These are phyloP conservation scores for Tylopilus balloui DNA, from an alignment of 768 basidiomycete genomes.

Conservation along the genomic window DNA sequence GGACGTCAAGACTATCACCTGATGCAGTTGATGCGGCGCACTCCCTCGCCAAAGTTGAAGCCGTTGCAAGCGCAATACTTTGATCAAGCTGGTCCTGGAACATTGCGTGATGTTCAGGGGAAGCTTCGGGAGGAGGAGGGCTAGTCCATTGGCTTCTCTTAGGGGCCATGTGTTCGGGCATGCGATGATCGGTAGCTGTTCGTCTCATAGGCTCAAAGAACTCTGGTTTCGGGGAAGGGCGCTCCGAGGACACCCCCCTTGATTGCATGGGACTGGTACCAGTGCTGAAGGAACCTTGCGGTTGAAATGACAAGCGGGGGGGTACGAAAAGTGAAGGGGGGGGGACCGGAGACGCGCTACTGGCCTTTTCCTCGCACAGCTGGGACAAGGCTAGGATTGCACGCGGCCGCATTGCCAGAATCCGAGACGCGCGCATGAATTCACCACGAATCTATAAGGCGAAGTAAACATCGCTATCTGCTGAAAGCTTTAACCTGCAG, in stretches of 20 bases:
- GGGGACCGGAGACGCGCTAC: slow-evolving; percentile 37
- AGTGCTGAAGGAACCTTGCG: slow-evolving; percentile 68
- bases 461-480: neutral
- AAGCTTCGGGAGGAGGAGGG: slow-evolving; percentile 74
- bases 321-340: slow-evolving; percentile 40
- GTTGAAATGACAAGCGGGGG: slow-evolving; percentile 47
- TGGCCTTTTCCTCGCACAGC: slow-evolving; percentile 86
- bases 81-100: slow-evolving; percentile 67
- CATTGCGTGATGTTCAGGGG: slow-evolving; percentile 56
- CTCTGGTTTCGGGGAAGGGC: slow-evolving; percentile 48
- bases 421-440: slow-evolving; percentile 92
- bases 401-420: slow-evolving; percentile 73
- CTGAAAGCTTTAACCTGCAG: neutral
- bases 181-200: slow-evolving; percentile 29
- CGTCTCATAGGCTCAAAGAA: slow-evolving; percentile 43
- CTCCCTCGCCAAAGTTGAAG: slow-evolving; percentile 57
- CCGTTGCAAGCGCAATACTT: slow-evolving; percentile 64
- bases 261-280: slow-evolving; percentile 58
- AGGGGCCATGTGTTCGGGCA: slow-evolving; percentile 76
- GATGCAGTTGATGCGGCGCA: slow-evolving; percentile 48
- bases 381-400: slow-evolving; percentile 80
- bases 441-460: slow-evolving; percentile 84
- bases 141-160: slow-evolving; percentile 80
- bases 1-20: slow-evolving; percentile 53
- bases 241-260: slow-evolving; percentile 39